Percentiles rank a stretch among this genome's conserved stretches.
phyloP scores from a whole-genome alignment of 2,329 filamentous ascomycete species.

The Lachnellula cervina region DNA sequence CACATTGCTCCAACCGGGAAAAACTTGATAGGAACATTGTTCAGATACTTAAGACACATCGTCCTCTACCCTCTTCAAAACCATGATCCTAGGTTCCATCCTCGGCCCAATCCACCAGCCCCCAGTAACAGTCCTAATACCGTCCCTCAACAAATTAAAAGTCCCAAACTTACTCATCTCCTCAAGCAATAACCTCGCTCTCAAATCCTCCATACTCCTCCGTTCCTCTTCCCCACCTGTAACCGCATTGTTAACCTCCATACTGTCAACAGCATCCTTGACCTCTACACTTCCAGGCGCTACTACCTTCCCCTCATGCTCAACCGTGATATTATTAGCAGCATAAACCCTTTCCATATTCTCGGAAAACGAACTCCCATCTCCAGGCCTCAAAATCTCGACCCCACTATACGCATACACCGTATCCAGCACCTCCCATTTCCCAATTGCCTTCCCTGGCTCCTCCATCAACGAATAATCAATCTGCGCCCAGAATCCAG shows the following conservation, averaged over 20 bases:
- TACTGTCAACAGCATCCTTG: conserved; percentile 21
- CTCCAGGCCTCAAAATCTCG: conserved; percentile 50
- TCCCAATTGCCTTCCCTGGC: conserved; percentile 41
- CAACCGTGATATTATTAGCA: conserved; percentile 22
- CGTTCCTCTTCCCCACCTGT: conserved; percentile 38
- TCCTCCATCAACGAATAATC: conserved; percentile 59
- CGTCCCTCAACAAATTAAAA: conserved; percentile 27
- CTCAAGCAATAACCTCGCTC: conserved; percentile 18
- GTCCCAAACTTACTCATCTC: conserved; percentile 27
- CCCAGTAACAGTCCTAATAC: conserved; percentile 44
- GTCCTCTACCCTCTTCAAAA: conserved; percentile 24
- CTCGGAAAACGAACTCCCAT: conserved; percentile 23
- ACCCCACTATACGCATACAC: conserved; percentile 56
- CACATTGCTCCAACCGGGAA: too few relatives aligned
- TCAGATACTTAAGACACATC: too few relatives aligned
- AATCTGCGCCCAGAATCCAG: conserved; percentile 57
- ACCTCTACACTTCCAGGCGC: conserved; percentile 16
- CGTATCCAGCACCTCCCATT: conserved; percentile 54
- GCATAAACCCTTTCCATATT: conserved; percentile 21
- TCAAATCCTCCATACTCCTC: conserved; percentile 18
- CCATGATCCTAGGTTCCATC: conserved; percentile 44
- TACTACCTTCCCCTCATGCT: conserved; percentile 6
- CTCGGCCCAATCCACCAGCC: conserved; percentile 63
- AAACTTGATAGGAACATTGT: too few relatives aligned
- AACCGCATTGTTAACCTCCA: conserved; percentile 10